Percentiles rank a stretch among this genome's conserved stretches.
Conservation (phyloP, 2,329 filamentous ascomycete genomes). For the Paecilomyces fulvus region DNA sequence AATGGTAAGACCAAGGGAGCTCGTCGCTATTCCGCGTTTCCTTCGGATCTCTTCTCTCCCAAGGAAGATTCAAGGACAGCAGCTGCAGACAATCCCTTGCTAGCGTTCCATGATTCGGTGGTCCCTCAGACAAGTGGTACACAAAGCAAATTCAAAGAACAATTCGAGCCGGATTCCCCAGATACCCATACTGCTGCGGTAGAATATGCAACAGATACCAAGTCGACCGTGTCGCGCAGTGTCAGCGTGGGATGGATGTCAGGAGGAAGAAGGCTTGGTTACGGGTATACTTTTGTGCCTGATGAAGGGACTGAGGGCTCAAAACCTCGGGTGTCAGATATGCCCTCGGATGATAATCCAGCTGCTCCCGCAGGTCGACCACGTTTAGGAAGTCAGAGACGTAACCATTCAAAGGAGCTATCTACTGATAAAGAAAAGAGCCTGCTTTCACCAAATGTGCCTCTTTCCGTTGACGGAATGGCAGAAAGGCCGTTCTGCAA, state of each 20-base stretch:
- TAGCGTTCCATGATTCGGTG: background rate
- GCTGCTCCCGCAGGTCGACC: background rate
- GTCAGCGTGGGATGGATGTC: constrained; percentile 37
- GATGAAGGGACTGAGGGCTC: constrained; percentile 11
- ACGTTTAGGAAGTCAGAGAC: background rate
- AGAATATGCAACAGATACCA: background rate
- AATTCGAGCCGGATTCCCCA: constrained; percentile 14
- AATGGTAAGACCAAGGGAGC: background rate
- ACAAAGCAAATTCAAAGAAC: constrained; percentile 26
- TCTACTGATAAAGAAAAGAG: background rate
- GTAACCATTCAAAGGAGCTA: background rate
- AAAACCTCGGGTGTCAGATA: background rate
- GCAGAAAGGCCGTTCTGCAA: background rate
- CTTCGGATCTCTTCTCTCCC: background rate
- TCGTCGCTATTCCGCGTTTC: background rate
- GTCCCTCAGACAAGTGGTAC: constrained; percentile 3
- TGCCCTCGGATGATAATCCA: background rate
- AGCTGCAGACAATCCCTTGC: background rate
- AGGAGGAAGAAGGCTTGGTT: constrained; percentile 30
- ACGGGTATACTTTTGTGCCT: constrained; percentile 29
- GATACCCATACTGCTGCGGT: background rate
- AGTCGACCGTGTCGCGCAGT: constrained; percentile 16
- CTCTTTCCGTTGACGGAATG: background rate
- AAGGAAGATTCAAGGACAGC: background rate
- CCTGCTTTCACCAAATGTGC: background rate